Evolutionary conservation across 2,329 filamentous ascomycete species (phyloP).

Genomic region (Pseudogymnoascus pannorum): DNA sequence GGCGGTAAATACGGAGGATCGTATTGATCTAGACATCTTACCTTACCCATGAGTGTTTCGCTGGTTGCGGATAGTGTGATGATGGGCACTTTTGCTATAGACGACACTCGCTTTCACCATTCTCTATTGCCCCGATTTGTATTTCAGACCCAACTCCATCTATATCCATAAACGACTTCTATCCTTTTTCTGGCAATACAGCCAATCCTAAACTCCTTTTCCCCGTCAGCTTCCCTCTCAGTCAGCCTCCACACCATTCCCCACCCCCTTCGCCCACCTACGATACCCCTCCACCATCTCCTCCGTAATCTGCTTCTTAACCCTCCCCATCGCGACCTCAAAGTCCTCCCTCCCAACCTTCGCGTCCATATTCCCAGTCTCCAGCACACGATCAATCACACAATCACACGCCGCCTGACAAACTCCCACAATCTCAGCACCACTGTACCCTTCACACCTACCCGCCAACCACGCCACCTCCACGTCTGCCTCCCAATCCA

Average conservation of each 20-base stretch:
- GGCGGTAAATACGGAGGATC: background rate
- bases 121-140: background rate
- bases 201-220: background rate
- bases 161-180: background rate
- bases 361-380: constrained; percentile 32
- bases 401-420: constrained; percentile 44
- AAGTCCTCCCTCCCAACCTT: constrained; percentile 40
- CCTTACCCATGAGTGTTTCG: background rate
- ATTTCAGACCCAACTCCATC: background rate
- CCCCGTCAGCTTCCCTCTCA: background rate
- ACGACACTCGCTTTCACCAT: background rate
- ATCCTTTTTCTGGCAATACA: background rate
- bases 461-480: constrained; percentile 56
- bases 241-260: constrained; percentile 8
- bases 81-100: background rate
- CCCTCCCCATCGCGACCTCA: constrained; percentile 35
- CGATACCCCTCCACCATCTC: constrained; percentile 53
- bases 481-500: constrained; percentile 55
- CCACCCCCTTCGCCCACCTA: constrained; percentile 38
- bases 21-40: background rate
- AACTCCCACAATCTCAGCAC: constrained; percentile 69
- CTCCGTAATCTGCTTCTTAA: constrained; percentile 51
- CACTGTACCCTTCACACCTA: constrained; percentile 70
- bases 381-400: constrained; percentile 44
- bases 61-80: background rate